Evolutionary conservation across 148 eudicot species (phyloP).

Genomic region (Selenicereus undatus): DNA sequence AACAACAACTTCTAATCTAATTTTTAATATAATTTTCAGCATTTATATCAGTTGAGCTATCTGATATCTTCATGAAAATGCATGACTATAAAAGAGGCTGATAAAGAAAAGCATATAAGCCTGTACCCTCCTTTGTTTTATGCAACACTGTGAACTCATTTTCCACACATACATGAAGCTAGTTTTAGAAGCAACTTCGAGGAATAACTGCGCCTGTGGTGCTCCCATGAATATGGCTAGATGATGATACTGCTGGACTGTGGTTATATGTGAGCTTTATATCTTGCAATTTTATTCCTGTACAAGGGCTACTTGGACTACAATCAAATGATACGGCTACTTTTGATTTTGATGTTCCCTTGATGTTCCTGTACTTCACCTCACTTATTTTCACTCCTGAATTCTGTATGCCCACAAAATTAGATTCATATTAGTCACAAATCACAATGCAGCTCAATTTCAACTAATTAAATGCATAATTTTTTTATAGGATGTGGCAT

Average conservation of each 20-base stretch:
- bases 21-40: background rate
- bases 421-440: background rate
- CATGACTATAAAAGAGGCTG: background rate
- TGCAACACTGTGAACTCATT: background rate
- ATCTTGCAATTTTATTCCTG: conserved; percentile 28
- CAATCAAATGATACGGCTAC: conserved; percentile 32
- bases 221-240: conserved; percentile 23
- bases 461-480: too few relatives aligned
- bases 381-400: conserved; percentile 39
- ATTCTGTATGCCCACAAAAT: conserved; percentile 16
- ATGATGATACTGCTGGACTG: conserved; percentile 19
- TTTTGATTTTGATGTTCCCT: conserved; percentile 35
- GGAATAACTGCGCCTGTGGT: conserved; percentile 28
- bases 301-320: conserved; percentile 36
- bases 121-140: background rate
- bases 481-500: too few relatives aligned
- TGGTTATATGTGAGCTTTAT: conserved; percentile 21
- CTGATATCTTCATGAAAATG: background rate
- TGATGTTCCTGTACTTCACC: conserved; percentile 30
- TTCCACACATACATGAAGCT: background rate
- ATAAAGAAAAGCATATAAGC: background rate
- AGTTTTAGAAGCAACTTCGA: conserved; percentile 26
- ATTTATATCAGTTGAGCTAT: background rate
- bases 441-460: too few relatives aligned
- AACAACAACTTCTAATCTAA: too few relatives aligned